Base-by-base conservation (phyloP, 495 filamentous ascomycete species). In the Penicillium daleae region DNA sequence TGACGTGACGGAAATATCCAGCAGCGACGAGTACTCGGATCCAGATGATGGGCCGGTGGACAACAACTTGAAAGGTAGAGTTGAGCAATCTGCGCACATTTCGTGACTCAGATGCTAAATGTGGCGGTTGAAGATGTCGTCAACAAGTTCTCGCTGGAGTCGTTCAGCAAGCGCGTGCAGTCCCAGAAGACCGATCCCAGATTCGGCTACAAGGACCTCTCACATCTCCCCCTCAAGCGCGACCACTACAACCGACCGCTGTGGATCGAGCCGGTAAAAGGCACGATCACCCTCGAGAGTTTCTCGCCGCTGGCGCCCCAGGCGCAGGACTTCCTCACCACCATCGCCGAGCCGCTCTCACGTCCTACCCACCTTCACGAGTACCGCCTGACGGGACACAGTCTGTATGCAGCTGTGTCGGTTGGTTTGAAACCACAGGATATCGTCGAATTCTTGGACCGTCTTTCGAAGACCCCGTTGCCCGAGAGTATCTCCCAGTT, bases 261-360 rank as follows among this genome's bases (percentile, higher is more conserved):
- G 50, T 98, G 91, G 90, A 93, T 99, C 66, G 92, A 97, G 74
- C 92, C 92, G 1, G 59, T 81, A 48, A 90, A 89, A 68, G 92
- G 91, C 48, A 87, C 87, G 62, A 93, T 99, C 71, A 92, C 95
- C 26, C 82, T 98, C n/a, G 95, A 99, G 81, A 96, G 92, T 64
- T 98, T 97, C 80, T 92, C 88, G 33, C 90, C 93, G 1, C 76
- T 93, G 42, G 90, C 93, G 22, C 82, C 87, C 35, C 89, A 93
- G 69, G 95, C 92, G 3, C 91, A 96, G 65, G 92, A 97, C 72
- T 97, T 99, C 75, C 81, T 99, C 59, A 96, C 94, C 55, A 97
- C 93, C 44, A 92, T 99, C 67, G 93, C 94, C 39, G 95, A 99
- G 77, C 95, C 95, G 44, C 79, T 92, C 63, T 97, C 92, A 26